A percentile compares a stretch with the other conserved stretches of the same genome.
These are phyloP conservation scores for Populus tomentosa DNA, from an alignment of 441 rosid species.

Conservation along the genomic window DNA sequence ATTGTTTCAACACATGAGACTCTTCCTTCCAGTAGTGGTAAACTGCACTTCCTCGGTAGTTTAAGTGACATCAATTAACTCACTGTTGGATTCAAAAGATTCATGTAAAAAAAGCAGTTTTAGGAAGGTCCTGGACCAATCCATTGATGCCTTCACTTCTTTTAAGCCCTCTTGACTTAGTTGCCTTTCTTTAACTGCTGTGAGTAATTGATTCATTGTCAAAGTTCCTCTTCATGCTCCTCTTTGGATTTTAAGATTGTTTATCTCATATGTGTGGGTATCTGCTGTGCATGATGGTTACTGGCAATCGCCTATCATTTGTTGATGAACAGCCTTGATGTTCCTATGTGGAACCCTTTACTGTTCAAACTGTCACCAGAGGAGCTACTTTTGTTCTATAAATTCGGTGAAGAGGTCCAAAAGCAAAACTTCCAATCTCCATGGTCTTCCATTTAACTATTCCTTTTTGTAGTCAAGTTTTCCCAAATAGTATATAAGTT, in stretches of 20 bases:
- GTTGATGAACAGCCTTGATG: conserved; percentile 63
- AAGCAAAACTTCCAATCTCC: conserved; percentile 33
- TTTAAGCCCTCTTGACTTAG: neutral
- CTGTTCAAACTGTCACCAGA: conserved; percentile 71
- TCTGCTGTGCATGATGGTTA: conserved; percentile 46
- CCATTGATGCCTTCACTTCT: neutral
- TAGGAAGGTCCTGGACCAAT: neutral
- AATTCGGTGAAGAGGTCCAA: conserved; percentile 85
- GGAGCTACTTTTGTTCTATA: conserved; percentile 77
- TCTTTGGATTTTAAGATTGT: conserved; percentile 10
- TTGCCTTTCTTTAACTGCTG: neutral
- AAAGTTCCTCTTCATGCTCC: neutral
- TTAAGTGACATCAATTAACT: neutral
- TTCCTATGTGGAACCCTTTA: conserved; percentile 95
- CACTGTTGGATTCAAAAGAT: neutral
- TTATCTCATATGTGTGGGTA: conserved; percentile 8
- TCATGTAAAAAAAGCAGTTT: neutral
- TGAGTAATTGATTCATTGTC: neutral
- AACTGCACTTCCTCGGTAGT: neutral
- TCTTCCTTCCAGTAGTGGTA: neutral
- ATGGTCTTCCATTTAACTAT: neutral
- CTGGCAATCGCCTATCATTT: conserved; percentile 56
- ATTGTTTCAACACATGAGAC: neutral
- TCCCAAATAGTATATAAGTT: neutral
- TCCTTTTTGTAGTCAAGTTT: neutral